These are phyloP conservation scores for Berkeleyomyces basicola DNA, from an alignment of 2,329 filamentous ascomycete genomes.

Conservation along the genomic window DNA sequence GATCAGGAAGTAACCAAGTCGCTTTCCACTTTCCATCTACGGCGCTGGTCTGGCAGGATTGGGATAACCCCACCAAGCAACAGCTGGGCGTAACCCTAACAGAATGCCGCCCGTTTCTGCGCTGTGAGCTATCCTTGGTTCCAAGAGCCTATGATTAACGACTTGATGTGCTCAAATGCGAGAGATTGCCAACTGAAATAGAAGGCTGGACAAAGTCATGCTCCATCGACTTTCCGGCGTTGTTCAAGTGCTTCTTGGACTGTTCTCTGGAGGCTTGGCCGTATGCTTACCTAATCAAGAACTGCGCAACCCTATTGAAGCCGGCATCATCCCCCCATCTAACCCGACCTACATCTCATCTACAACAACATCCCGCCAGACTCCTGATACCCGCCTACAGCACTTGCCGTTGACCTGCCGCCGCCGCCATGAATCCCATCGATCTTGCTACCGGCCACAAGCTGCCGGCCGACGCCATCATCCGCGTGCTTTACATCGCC, in stretches of 20 bases:
- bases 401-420: neutral
- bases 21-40: neutral
- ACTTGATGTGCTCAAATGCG: no score
- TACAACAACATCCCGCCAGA: neutral
- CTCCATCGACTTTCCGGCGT: neutral
- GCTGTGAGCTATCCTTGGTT: no score
- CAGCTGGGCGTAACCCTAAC: no score
- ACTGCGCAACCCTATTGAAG: no score
- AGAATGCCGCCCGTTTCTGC: no score
- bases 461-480: constrained; percentile 61
- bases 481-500: constrained; percentile 67
- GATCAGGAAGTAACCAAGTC: neutral
- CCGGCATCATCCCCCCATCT: neutral
- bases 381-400: no score
- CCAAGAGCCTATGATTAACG: no score
- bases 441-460: constrained; percentile 55
- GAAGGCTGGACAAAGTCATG: neutral
- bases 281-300: constrained; percentile 2
- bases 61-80: no score
- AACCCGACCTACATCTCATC: neutral
- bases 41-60: neutral
- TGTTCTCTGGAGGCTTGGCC: neutral
- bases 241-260: neutral
- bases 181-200: no score
- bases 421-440: constrained; percentile 37